Percentiles rank a stretch among this genome's conserved stretches.
Conservation (phyloP, 257 asterid genomes). For the Solanum acaule region DNA sequence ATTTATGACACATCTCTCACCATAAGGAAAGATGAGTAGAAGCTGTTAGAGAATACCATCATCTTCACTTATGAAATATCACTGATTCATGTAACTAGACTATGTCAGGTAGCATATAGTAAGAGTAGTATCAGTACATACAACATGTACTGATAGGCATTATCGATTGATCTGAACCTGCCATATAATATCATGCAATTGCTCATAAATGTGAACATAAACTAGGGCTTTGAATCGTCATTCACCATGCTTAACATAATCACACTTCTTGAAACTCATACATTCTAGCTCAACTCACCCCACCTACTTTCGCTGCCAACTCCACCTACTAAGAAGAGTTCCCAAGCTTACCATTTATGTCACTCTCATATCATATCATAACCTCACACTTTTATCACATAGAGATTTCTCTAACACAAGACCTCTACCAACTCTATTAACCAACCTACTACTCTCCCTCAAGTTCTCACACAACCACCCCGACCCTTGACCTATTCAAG, state of each 20-base stretch:
- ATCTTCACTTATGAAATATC: background rate
- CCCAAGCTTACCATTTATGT: background rate
- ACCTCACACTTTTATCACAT: no score
- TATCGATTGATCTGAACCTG: background rate
- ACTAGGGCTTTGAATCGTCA: background rate
- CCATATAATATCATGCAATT: background rate
- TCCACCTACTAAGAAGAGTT: background rate
- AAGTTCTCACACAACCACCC: background rate
- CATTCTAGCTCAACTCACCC: background rate
- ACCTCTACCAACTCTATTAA: no score
- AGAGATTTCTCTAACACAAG: no score
- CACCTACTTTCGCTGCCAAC: background rate
- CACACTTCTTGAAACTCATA: background rate
- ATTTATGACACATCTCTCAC: background rate
- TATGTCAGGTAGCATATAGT: no score
- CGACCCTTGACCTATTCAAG: background rate
- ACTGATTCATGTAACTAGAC: background rate
- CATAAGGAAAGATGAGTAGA: background rate
- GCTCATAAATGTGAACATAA: background rate
- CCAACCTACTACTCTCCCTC: background rate
- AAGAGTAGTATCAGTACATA: background rate
- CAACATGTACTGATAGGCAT: background rate
- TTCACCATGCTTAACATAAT: background rate
- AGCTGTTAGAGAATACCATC: background rate
- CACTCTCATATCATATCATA: background rate